phyloP scores from a whole-genome alignment of 768 basidiomycete genomes.

The Baorangia bicolor region DNA sequence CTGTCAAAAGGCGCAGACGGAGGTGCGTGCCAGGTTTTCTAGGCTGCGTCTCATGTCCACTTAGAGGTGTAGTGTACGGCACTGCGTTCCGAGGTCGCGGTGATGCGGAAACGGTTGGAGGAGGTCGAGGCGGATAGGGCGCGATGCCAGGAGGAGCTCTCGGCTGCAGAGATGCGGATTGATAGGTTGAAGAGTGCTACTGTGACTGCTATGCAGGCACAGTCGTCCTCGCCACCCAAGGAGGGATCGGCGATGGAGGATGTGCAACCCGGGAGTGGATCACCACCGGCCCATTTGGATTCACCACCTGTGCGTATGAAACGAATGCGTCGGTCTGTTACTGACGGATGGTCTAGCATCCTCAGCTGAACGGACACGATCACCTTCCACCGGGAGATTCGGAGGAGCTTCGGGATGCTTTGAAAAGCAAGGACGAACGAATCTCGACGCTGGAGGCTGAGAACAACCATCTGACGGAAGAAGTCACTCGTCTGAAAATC shows the following conservation, averaged over 20 bases:
- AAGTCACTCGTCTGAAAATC: conserved; percentile 43
- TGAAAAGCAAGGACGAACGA: conserved; percentile 38
- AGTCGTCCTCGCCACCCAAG: conserved; percentile 33
- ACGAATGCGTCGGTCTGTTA: conserved; percentile 25
- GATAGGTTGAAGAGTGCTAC: conserved; percentile 60
- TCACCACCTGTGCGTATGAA: conserved; percentile 71
- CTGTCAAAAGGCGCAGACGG: conserved; percentile 55
- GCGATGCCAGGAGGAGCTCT: conserved; percentile 49
- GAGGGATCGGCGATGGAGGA: conserved; percentile 32
- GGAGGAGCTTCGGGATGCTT: conserved; percentile 34
- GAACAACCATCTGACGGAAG: conserved; percentile 42
- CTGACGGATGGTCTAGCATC: conserved; percentile 45
- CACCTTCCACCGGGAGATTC: conserved; percentile 42
- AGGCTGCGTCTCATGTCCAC: background rate
- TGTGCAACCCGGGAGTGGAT: conserved; percentile 41
- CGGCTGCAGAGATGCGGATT: conserved; percentile 56
- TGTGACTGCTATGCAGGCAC: conserved; percentile 46
- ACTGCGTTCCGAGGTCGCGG: conserved; percentile 56
- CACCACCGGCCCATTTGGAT: conserved; percentile 48
- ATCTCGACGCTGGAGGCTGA: conserved; percentile 50
- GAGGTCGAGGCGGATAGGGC: conserved; percentile 51
- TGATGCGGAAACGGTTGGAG: conserved; percentile 47
- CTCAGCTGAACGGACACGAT: conserved; percentile 39
- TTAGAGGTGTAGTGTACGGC: conserved; percentile 47
- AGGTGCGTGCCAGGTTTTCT: conserved; percentile 43